These are phyloP conservation scores for Cucurbita maxima DNA, from an alignment of 306 rosid species.

Conservation along the genomic window DNA sequence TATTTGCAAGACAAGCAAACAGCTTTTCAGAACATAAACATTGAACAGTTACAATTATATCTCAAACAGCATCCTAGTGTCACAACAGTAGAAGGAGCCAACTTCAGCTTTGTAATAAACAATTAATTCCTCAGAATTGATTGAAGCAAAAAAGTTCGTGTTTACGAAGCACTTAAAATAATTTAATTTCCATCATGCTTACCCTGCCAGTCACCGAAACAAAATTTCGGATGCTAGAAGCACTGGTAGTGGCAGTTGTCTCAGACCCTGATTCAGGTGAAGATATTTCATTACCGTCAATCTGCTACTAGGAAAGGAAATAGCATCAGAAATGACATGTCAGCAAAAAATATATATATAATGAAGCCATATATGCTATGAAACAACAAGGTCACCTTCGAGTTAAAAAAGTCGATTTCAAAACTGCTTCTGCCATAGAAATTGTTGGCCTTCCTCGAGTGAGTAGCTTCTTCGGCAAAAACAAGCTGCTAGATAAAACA, in stretches of 20 bases:
- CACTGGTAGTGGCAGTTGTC: slow-evolving; percentile 19
- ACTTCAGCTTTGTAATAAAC: neutral
- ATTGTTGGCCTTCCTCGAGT: slow-evolving; percentile 23
- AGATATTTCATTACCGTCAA: slow-evolving; percentile 28
- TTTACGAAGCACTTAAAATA: neutral
- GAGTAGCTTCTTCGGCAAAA: slow-evolving; percentile 40
- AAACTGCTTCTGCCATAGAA: slow-evolving; percentile 19
- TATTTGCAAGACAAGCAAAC: neutral
- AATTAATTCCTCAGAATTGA: neutral
- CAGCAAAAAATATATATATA: slow-evolving; percentile 2
- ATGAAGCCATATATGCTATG: slow-evolving; percentile 3
- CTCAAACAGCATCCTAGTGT: neutral
- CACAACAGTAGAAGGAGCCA: neutral
- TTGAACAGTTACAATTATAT: neutral
- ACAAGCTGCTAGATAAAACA: slow-evolving; percentile 42
- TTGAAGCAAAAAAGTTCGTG: neutral
- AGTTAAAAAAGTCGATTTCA: slow-evolving; percentile 31
- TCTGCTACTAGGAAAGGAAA: slow-evolving; percentile 21
- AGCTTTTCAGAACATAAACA: neutral
- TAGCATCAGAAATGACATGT: slow-evolving; percentile 9
- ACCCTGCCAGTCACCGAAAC: slow-evolving; percentile 34
- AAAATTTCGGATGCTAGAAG: slow-evolving; percentile 25
- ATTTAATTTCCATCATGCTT: slow-evolving; percentile 16
- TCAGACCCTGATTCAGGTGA: slow-evolving; percentile 34
- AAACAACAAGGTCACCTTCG: slow-evolving; percentile 33